Base-by-base conservation (phyloP, 176 grass and related monocot species). In the Oryza meyeriana region DNA sequence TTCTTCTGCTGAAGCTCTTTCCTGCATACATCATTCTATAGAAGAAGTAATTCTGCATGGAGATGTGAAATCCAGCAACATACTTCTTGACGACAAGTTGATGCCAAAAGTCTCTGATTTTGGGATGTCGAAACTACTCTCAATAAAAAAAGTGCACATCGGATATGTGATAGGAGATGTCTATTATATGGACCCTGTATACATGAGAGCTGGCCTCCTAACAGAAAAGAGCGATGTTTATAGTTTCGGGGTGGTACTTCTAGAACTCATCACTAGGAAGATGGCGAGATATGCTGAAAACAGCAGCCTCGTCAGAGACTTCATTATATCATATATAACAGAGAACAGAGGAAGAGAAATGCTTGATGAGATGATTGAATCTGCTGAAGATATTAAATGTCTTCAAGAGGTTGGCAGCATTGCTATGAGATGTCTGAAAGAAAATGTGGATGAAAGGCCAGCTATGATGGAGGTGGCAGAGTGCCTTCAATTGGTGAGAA, bases 41-140 rank as follows among this genome's bases (percentile, higher is more conserved):
- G 10, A 11, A 26, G 39, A 31, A 4, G 52, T 18, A 35, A 67
- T 79, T 6, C 13, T 68, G 0, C 77, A 79, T 52, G 63, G 77
- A 34, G 63, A 67, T 67, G 62, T 79, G 1, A 65, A 79, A 24
- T 79, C 77, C 6, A 41, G 77, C 27, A 79, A 79, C 36, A 64
- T 77, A 20, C 75, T 33, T 33, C 32, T 33, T 33, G 32, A 33
- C 4, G 32, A 33, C 3, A 33, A 33, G 3, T 33, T 33, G 16
- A 8, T 22, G 17, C 27, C 77, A 34, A 78, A 78, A 61, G 38
- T 78, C 1, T 78, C 59, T 1, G 28, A 66, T 39, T 78, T 78
- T 5, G 75, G 40, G 29, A 66, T 29, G 32, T 66, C 77, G 0
- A 66, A 11, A 16, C 18, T 32, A 13, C 28, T 79, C 4, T 65